A percentile compares a stretch with the other conserved stretches of the same genome.
Evolutionary conservation across 306 rosid genomes (phyloP).

Genomic region (Dicorynia guianensis): DNA sequence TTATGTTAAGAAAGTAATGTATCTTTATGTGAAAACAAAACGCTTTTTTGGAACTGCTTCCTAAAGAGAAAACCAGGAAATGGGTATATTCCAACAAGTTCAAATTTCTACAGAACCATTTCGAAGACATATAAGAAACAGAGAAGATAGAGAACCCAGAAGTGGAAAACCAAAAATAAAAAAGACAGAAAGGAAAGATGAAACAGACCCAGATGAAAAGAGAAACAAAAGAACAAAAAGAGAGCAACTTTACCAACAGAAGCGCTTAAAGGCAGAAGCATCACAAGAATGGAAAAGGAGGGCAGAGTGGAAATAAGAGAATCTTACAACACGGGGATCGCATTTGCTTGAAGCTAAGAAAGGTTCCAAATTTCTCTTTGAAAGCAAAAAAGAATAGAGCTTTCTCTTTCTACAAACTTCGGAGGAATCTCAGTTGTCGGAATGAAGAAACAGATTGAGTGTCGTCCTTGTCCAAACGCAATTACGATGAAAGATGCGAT

Average conservation of each 20-base stretch:
- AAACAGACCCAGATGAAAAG: constrained; percentile 44
- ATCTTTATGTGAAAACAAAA: constrained; percentile 4
- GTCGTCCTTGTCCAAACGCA: constrained; percentile 42
- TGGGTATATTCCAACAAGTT: constrained; percentile 30
- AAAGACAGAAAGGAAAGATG: constrained; percentile 30
- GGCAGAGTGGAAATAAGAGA: constrained; percentile 41
- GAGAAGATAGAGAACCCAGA: constrained; percentile 42
- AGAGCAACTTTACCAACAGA: constrained; percentile 53
- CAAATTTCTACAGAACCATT: constrained; percentile 29
- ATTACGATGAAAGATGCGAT: constrained; percentile 45
- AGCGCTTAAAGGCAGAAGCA: no score
- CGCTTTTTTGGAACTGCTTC: no score
- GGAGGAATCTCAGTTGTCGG: constrained; percentile 52
- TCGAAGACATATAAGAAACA: constrained; percentile 24
- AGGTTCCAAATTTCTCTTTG: constrained; percentile 28
- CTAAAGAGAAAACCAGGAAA: constrained; percentile 36
- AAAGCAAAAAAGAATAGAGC: neutral
- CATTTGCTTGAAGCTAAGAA: constrained; percentile 72
- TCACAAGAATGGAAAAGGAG: constrained; percentile 34
- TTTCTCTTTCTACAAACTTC: neutral
- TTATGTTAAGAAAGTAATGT: constrained; percentile 4
- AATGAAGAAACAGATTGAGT: constrained; percentile 83
- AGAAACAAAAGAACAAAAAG: constrained; percentile 51
- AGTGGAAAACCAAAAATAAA: constrained; percentile 27
- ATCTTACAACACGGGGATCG: constrained; percentile 75